Base-by-base conservation (phyloP, 208 protist genomes). In the Trypanosoma avium region DNA sequence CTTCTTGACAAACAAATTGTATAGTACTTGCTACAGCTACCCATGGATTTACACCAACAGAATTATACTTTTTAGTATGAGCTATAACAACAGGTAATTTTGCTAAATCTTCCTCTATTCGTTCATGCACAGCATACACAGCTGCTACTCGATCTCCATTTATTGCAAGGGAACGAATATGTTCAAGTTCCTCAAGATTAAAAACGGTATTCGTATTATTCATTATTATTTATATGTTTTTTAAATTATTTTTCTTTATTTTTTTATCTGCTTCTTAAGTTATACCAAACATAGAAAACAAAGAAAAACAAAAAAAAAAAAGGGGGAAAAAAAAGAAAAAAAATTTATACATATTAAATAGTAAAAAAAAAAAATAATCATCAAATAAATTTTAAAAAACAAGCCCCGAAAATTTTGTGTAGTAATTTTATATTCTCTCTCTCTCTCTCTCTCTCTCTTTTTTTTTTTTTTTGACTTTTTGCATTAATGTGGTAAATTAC, bases 21-120 rank as follows among this genome's bases (percentile, higher is more conserved):
- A 74, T 52, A 15, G 68, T 56, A 12, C 56, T 26, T 21, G 55
- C 30, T 0, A 93, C 43, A n/a, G 69, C 67, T n/a, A 43, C 21
- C 72, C 73, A 83, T 30, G 79, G 68, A 45, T 84, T 76, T 47
- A 82, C 50, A 27, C 8, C 33, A 45, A 48, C 30, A 19, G 46
- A 79, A 7, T 56, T 77, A 69, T 29, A 60, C 58, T 50, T 67
- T 19, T 48, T 62, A 33, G 53, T 55, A 3, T 63, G 47, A 17
- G 47, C 47, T 6, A 75, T 36, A 22, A 61, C 40, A 52, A 61
- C 57, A 3, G 55, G 61, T 21, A 75, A 47, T 19, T 68, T 67
- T 40, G 61, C 50, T n/a, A 75, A 46, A 40, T 52, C 43, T 21
- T 75, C 62, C 53, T 75, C 69, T 24, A 75, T 40, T 56, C 6